These are phyloP conservation scores for Teratosphaeria nubilosa DNA, from an alignment of 2,329 filamentous ascomycete genomes.

Conservation along the genomic window DNA sequence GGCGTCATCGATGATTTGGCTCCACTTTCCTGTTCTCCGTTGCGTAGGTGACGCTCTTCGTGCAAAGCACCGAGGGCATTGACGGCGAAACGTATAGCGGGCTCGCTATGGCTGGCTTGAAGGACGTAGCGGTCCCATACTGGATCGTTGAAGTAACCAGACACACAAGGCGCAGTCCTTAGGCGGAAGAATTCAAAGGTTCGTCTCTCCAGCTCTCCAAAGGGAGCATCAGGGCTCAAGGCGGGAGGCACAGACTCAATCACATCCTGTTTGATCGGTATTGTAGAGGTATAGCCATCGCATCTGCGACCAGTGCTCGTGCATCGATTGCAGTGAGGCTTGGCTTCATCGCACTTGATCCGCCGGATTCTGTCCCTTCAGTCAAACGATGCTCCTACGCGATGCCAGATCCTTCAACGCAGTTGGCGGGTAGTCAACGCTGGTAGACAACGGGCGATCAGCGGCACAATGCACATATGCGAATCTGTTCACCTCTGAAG, in stretches of 20 bases:
- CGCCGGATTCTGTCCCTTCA: slow-evolving; percentile 1
- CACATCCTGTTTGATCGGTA: neutral
- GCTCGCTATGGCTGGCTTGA: slow-evolving; percentile 22
- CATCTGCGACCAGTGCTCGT: slow-evolving; percentile 27
- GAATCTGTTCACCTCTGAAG: neutral
- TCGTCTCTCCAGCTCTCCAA: slow-evolving; percentile 17
- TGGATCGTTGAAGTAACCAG: slow-evolving; percentile 22
- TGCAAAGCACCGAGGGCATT: slow-evolving; percentile 23
- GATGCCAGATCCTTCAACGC: neutral
- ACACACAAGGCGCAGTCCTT: slow-evolving; percentile 17
- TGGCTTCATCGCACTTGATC: slow-evolving; percentile 31
- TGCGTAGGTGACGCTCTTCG: slow-evolving; percentile 16
- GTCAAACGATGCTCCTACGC: neutral
- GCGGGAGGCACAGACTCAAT: slow-evolving; percentile 3
- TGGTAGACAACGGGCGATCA: neutral
- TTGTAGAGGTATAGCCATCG: slow-evolving; percentile 24
- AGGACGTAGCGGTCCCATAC: slow-evolving; percentile 23
- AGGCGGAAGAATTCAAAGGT: slow-evolving; percentile 22
- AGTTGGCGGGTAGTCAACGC: neutral
- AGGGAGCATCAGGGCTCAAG: slow-evolving; percentile 10
- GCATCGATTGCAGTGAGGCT: slow-evolving; percentile 44
- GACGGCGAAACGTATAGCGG: slow-evolving; percentile 23
- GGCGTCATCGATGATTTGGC: slow-evolving; percentile 14
- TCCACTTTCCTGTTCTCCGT: slow-evolving; percentile 7
- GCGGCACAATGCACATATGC: too few relatives aligned